Base-by-base conservation (phyloP, 257 asterid genomes). In the Scutellaria baicalensis region DNA sequence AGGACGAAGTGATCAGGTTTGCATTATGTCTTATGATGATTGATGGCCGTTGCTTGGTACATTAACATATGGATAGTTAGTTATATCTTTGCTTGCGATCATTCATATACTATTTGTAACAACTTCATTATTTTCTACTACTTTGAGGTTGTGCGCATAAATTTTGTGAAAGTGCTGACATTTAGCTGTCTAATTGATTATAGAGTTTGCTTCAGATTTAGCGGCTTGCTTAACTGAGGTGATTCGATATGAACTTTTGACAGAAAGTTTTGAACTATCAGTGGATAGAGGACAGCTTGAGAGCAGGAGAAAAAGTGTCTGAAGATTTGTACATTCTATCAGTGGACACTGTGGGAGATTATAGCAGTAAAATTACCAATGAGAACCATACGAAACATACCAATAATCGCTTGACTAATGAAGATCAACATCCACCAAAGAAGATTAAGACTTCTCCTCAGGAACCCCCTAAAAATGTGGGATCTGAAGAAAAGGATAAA, bases 271-370 rank as follows among this genome's bases (percentile, higher is more conserved):
- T 93, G 65, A 49, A 54, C 77, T 89, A 87, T 77, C 95, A 84
- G 78, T 93, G 97, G 97, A 79, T 93, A 54, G 97, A 89, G 81
- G 96, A 89, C 79, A 81, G 96, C 83, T 84, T 91, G 79, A 79
- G 77, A 80, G 69, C 71, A 45, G 99, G 99, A 51, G 82, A 87
- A 76, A 89, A 79, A 59, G 88, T 75, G 60, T 40, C 82, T 16
- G 96, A 91, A 82, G 92, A 84, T 60, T 59, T 83, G 9, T 86
- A 91, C 79, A 23, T 78, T 39, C 54, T 93, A n/a, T 72, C 87
- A 1, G 61, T 55, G 35, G 88, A 78, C 44, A 14, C 76, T 14
- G 73, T 66, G 31, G 78, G 70, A 59, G 71, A 75, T 60, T 5
- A 17, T 21, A 64, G 33, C 16, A 56, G 69, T 49, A 63, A 76